These are phyloP conservation scores for Skeletonema tropicum DNA, from an alignment of 108 stramenopile genomes.

Conservation along the genomic window DNA sequence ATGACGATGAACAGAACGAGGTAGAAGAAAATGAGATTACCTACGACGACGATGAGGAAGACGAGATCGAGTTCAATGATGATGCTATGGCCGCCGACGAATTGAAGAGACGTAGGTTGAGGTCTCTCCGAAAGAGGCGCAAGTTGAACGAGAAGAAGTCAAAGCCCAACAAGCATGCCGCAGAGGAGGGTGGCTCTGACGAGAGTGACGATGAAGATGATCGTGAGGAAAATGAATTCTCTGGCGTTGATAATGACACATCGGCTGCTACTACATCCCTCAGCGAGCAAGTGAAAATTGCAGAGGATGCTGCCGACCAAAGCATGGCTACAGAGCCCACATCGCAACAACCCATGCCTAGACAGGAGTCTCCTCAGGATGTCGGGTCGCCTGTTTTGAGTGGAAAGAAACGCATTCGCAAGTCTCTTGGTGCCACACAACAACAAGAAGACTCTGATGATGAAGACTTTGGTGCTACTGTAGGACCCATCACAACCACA, in stretches of 20 bases:
- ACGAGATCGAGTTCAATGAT: slow-evolving; percentile 63
- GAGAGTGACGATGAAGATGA: slow-evolving; percentile 1
- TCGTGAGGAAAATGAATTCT: slow-evolving; percentile 19
- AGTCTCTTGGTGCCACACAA: slow-evolving; percentile 16
- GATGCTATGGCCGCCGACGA: slow-evolving; percentile 30
- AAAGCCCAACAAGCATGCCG: neutral
- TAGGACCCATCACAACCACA: neutral
- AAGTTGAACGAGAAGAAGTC: slow-evolving; percentile 1
- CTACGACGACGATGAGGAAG: slow-evolving; percentile 50
- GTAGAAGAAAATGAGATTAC: slow-evolving; percentile 11
- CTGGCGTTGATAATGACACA: neutral
- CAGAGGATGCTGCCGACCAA: neutral
- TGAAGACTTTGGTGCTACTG: slow-evolving; percentile 40
- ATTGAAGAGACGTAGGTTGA: slow-evolving; percentile 13
- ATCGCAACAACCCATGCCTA: neutral
- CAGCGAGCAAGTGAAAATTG: slow-evolving; percentile 7
- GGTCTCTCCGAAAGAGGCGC: slow-evolving; percentile 12
- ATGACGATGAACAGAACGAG: slow-evolving; percentile 38
- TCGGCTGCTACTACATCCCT: neutral
- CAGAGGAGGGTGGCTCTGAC: neutral
- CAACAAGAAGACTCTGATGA: slow-evolving; percentile 48
- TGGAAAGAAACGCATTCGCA: slow-evolving; percentile 51
- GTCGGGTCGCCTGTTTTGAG: slow-evolving; percentile 1
- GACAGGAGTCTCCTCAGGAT: neutral
- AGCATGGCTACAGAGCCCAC: neutral